These are phyloP conservation scores for Venturiaceae sp. DNA, from an alignment of 2,329 filamentous ascomycete species.

Conservation along the genomic window DNA sequence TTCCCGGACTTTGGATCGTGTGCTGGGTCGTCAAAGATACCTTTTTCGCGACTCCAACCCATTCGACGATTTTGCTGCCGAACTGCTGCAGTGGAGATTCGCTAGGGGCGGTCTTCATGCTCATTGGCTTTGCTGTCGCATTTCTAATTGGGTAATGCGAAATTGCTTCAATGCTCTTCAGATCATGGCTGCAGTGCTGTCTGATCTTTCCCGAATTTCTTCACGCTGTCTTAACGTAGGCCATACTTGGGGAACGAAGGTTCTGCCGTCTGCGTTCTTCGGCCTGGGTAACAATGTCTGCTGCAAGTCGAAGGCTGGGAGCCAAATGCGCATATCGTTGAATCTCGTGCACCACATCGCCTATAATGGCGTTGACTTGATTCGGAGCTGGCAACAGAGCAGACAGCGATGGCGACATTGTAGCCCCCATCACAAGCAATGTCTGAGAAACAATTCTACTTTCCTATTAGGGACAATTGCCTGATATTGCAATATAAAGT, in stretches of 20 bases:
- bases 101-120: not conserved
- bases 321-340: conserved; percentile 65
- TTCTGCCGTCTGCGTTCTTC: conserved; percentile 58
- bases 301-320: conserved; percentile 65
- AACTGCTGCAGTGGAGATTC: not conserved
- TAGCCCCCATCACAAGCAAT: conserved; percentile 73
- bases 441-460: conserved; percentile 73
- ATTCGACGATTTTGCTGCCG: no score
- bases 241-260: conserved; percentile 21
- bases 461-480: conserved; percentile 10
- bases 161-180: not conserved
- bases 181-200: not conserved
- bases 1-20: no score
- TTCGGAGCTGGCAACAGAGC: conserved; percentile 48
- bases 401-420: conserved; percentile 65
- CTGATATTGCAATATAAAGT: not conserved
- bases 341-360: conserved; percentile 66
- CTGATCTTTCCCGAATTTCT: not conserved
- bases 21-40: no score
- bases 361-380: conserved; percentile 65
- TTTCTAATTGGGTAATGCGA: not conserved
- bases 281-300: conserved; percentile 72
- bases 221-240: conserved; percentile 4
- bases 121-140: not conserved
- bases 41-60: no score